These are phyloP conservation scores for Groenewaldozyma tartarivorans DNA, from an alignment of 805 yeast species.

Conservation along the genomic window DNA sequence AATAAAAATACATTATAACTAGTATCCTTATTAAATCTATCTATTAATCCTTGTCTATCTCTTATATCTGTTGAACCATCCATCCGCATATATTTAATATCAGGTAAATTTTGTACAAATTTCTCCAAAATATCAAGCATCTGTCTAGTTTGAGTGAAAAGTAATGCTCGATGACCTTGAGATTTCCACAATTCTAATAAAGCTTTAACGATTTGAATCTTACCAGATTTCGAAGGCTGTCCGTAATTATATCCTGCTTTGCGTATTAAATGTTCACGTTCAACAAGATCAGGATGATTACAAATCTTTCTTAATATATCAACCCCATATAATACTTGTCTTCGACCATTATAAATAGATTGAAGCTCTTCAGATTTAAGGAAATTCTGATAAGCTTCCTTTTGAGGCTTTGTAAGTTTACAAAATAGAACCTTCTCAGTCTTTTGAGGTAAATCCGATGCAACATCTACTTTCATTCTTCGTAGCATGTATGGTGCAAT, in stretches of 20 bases:
- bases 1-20: slow-evolving; percentile 58
- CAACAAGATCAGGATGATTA: slow-evolving; percentile 86
- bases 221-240: slow-evolving; percentile 58
- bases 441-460: slow-evolving; percentile 86
- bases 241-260: slow-evolving; percentile 31
- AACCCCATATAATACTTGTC: slow-evolving; percentile 82
- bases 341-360: slow-evolving; percentile 61
- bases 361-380: slow-evolving; percentile 65
- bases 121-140: slow-evolving; percentile 82
- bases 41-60: slow-evolving; percentile 70
- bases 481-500: slow-evolving; percentile 84
- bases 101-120: slow-evolving; percentile 40
- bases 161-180: slow-evolving; percentile 67
- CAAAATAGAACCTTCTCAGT: slow-evolving; percentile 92
- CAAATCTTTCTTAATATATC: slow-evolving; percentile 87
- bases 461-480: slow-evolving; percentile 87
- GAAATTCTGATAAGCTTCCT: slow-evolving; percentile 63
- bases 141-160: slow-evolving; percentile 90
- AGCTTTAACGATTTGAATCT: slow-evolving; percentile 78
- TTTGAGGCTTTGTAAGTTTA: slow-evolving; percentile 67
- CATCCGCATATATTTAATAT: slow-evolving; percentile 64
- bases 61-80: slow-evolving; percentile 87
- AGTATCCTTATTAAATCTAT: slow-evolving; percentile 58
- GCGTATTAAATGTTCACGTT: slow-evolving; percentile 31
- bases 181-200: slow-evolving; percentile 64